Base-by-base conservation (phyloP, 805 yeast genomes). In the Pichia sporocuriosa region DNA sequence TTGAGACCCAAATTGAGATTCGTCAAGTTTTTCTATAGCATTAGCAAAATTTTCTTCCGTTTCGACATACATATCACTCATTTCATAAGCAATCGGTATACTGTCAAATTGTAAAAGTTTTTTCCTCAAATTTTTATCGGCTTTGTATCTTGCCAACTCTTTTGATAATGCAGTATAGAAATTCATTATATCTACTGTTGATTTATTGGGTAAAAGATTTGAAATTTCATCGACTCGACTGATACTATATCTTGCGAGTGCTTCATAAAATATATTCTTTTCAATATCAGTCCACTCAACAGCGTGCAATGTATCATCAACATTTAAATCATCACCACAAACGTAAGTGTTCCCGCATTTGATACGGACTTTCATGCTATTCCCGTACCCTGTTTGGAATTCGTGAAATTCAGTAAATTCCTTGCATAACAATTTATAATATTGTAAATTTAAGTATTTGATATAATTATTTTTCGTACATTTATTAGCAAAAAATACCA, bases 11-110 rank as follows among this genome's bases (percentile, higher is more conserved):
- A 31, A 31, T 10, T 31, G 35, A 8, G 9, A 10, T 15, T 37
- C 35, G 22, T 43, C 45, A 6, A 43, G 6, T 19, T 24, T 24
- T 21, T 43, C 45, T 7, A 43, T 39, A 5, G 21, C 5, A 13
- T 25, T 22, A 2, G 62, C 51, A 33, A 54, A 52, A 5, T 49
- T 40, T 16, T 73, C 72, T 48, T 79, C 84, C 46, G 70, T 53
- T 6, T 57, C 53, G 1, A 72, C 51, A 42, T 64, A 70, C 16
- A 54, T 55, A 7, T 64, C 65, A 45, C 72, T 69, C 63, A 78
- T 64, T 49, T 79, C 84, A 44, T 63, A 57, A 1, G 79, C 73
- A 3, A 65, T 63, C 1, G 84, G 83, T 9, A 78, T 57, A 11
- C 73, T 72, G 23, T 60, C 57, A 51, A 73, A 71, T 12, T 57